Percentiles rank a stretch among this genome's conserved stretches.
These are phyloP conservation scores for Waltergamsia citrina DNA, from an alignment of 2,329 filamentous ascomycete species.

Conservation along the genomic window DNA sequence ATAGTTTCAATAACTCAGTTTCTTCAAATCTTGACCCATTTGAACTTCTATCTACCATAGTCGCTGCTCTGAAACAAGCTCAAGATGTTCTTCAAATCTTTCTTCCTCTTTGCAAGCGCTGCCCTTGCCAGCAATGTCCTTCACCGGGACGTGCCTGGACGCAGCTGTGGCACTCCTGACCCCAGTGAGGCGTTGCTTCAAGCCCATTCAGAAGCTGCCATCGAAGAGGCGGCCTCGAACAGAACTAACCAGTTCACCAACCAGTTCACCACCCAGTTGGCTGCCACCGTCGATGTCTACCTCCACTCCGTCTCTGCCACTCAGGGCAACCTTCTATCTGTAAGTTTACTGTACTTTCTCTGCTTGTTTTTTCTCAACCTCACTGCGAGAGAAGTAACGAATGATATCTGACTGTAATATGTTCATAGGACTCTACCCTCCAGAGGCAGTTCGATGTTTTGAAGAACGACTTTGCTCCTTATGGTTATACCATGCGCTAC, in stretches of 20 bases:
- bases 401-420: background rate
- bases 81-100: slow-evolving; percentile 8
- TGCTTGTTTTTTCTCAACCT: background rate
- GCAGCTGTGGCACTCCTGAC: slow-evolving; percentile 2
- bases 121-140: slow-evolving; percentile 3
- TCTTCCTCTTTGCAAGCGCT: slow-evolving; percentile 4
- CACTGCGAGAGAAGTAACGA: too few species aligned
- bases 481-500: slow-evolving; percentile 13
- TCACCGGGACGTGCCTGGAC: slow-evolving; percentile 1
- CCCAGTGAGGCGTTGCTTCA: slow-evolving; percentile 2
- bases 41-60: too few species aligned
- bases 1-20: too few species aligned
- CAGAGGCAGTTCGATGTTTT: slow-evolving; percentile 14
- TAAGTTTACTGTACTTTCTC: background rate
- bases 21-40: too few species aligned
- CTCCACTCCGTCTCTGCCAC: slow-evolving; percentile 5
- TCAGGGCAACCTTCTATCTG: slow-evolving; percentile 1
- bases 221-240: too few species aligned
- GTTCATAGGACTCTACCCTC: slow-evolving; percentile 9
- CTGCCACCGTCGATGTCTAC: slow-evolving; percentile 8
- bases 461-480: slow-evolving; percentile 12
- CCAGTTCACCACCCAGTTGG: slow-evolving; percentile 4
- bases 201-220: too few species aligned
- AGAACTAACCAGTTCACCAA: background rate
- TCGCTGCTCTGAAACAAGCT: too few species aligned